Conservation (phyloP, 306 rosid genomes). For the Gillenia trifoliata region DNA sequence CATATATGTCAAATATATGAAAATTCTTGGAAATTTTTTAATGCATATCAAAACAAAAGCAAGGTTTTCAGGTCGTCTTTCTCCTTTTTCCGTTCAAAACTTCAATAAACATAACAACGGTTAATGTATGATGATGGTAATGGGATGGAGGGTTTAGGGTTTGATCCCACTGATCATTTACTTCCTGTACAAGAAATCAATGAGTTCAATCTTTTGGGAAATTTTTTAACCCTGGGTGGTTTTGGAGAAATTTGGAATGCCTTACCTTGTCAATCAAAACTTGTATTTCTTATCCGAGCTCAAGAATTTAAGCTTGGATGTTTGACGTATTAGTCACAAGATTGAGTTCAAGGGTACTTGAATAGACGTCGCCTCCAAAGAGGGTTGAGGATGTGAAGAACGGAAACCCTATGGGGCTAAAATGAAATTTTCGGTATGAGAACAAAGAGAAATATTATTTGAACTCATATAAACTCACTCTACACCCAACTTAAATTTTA, state of each 20-base stretch:
- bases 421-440: neutral
- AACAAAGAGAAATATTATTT: too few relatives aligned
- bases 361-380: neutral
- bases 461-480: too few relatives aligned
- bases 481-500: too few relatives aligned
- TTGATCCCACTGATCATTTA: neutral
- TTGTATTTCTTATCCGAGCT: neutral
- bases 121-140: neutral
- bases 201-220: neutral
- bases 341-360: neutral
- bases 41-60: neutral
- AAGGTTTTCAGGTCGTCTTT: neutral
- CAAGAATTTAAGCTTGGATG: neutral
- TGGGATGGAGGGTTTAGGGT: neutral
- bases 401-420: neutral
- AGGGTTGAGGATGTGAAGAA: neutral
- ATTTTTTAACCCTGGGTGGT: too few relatives aligned
- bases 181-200: neutral
- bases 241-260: neutral
- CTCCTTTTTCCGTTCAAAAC: neutral
- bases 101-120: neutral
- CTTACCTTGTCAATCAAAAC: neutral
- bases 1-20: neutral
- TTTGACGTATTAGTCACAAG: neutral
- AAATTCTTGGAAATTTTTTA: neutral